Base-by-base conservation (phyloP, 2,329 filamentous ascomycete genomes). In the Claviceps monticola region DNA sequence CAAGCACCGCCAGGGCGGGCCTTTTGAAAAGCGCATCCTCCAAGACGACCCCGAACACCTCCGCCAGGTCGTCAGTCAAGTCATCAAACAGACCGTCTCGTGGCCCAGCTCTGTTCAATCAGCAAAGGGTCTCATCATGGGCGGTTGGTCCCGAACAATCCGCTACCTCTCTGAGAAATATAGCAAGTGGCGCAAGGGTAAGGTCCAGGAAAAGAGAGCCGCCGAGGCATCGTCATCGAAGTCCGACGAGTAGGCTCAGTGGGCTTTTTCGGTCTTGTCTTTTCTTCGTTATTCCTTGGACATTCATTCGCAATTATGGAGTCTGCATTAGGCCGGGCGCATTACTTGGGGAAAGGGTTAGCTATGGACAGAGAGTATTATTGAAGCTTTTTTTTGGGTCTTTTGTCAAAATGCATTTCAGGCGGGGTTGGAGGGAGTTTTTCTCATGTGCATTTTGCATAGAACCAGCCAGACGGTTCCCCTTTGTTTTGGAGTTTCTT, bases 71-170 rank as follows among this genome's bases (percentile, higher is more conserved):
- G 80, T 97, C 17, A 78, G 83, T 37, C 74, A 76, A 39, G 85
- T 89, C 42, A 90, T 98, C 62, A 84, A 82, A 62, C 85, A 86
- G 64, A 97, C 94, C 0, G 88, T 97, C 60, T 79, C 81, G 52
- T 97, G 93, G 93, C 90, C 93, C 0, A 93, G 88, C 61, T 88
- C 87, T 2, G 82, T 82, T 5, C 91, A 98, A 68, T 93, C 83
- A 51, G 64, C 91, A 56, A 98, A 98, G 70, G 83, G 89, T 2
- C 66, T 86, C 1, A 66, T 96, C 45, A 97, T 89, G 2, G 83
- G 86, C 0, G 94, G 93, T 0, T 64, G 86, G 16, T 63, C 72
- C 6, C 79, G 83, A 60, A 84, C 83, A 5, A 76, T 78, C 71
- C 78, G 82, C 56, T 98, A 98, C 65, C 61, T 94, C 51, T 73